Base-by-base conservation (phyloP, 306 rosid species). In the Fragaria iinumae region DNA sequence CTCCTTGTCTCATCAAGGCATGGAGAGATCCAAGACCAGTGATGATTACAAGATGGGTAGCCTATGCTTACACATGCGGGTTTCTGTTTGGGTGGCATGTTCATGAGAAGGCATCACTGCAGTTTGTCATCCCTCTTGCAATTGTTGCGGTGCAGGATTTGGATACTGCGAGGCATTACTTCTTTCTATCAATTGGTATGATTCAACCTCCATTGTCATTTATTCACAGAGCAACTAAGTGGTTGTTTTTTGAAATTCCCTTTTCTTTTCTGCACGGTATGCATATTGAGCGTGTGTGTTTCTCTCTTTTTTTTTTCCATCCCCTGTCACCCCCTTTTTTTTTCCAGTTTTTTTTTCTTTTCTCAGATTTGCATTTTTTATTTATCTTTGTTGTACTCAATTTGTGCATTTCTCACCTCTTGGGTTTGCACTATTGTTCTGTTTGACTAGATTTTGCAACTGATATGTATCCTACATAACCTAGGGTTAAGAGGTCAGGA, bases 11-110 rank as follows among this genome's bases (percentile, higher is more conserved):
- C 77, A 34, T 85, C 76, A 90, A 89, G 84, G 97, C 92, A 73
- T 92, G 96, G 90, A 91, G 83, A 75, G 79, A 89, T 76, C 98
- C 98, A 55, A 90, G 20, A 78, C 97, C 97, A 48, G 73, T 77
- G 72, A 86, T 80, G 96, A 87, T 92, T 71, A 82, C 82, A 20
- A 89, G 97, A 88, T 95, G 96, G 92, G 75, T 92, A 84, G 87
- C 96, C 80, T 95, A 92, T 88, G 92, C 97, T 76, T 95, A 89
- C 86, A 87, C 90, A 23, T 92, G 96, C 77, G 97, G 98, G 49
- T 95, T 91, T 86, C 76, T 95, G 55, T 92, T 92, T 80, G 98
- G 98, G 73, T 95, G 98, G 98, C 98, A 95, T 78, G 97, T 92
- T 59, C 98, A 95, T 77, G 98, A 95, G 83, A 95, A 92, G 82